phyloP scores from a whole-genome alignment of 371 early-diverging fungal species.

The Chytridium lagenaria region DNA sequence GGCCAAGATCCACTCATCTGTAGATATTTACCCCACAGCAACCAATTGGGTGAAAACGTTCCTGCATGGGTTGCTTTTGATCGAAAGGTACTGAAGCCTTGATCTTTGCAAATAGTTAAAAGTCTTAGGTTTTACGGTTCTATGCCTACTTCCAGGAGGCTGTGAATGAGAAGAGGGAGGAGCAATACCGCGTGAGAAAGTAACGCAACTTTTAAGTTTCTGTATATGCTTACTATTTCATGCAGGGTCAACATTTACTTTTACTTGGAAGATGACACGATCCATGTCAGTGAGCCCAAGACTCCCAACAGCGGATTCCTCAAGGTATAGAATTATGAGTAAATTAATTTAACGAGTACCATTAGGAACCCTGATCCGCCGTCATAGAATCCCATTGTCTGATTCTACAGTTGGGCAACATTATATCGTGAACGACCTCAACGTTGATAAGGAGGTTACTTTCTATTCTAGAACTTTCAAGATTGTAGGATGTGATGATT shows the following conservation, averaged over 20 bases:
- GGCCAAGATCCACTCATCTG: conserved; percentile 50
- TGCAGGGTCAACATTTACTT: conserved; percentile 63
- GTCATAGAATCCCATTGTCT: conserved; percentile 58
- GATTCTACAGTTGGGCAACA: conserved; percentile 49
- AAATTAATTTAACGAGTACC: too few species aligned
- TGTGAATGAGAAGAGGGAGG: conserved; percentile 62
- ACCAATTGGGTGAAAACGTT: conserved; percentile 41
- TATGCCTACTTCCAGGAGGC: conserved; percentile 67
- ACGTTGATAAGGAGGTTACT: conserved; percentile 58
- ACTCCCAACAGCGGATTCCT: conserved; percentile 63
- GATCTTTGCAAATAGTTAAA: neutral
- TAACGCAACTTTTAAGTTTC: conserved; percentile 24
- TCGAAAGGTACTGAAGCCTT: conserved; percentile 47
- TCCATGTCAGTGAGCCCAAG: conserved; percentile 64
- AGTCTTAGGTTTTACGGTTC: conserved; percentile 54
- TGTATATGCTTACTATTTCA: neutral
- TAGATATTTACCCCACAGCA: conserved; percentile 50
- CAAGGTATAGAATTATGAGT: conserved; percentile 46
- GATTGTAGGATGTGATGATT: conserved; percentile 63
- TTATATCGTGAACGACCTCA: conserved; percentile 57
- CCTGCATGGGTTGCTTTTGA: conserved; percentile 69
- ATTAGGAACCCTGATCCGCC: conserved; percentile 55
- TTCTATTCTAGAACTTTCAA: conserved; percentile 60
- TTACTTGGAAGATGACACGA: conserved; percentile 65
- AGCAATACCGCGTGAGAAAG: conserved; percentile 62